Conservation (phyloP, 495 filamentous ascomycete species). For the Parathielavia hyrcaniae region DNA sequence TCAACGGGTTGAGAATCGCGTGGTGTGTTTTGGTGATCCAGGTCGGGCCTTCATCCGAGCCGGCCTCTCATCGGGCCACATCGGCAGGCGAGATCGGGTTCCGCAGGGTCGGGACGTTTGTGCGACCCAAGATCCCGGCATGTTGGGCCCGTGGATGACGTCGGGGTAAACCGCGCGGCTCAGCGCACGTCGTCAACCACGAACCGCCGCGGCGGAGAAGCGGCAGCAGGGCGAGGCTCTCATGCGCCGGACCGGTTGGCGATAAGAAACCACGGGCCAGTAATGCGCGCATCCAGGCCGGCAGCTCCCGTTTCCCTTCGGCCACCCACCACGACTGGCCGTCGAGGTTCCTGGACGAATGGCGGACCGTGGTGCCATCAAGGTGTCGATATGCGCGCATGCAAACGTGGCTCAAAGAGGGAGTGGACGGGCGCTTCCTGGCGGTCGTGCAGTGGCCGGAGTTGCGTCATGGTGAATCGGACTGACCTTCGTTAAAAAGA, state of each 20-base stretch:
- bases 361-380: neutral
- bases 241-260: neutral
- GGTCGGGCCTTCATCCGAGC: neutral
- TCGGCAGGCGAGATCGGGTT: neutral
- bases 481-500: constrained; percentile 24
- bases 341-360: neutral
- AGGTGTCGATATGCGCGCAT: constrained; percentile 2
- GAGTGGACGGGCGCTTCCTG: neutral
- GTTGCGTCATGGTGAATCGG: neutral
- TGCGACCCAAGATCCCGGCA: constrained; percentile 9
- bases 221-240: neutral
- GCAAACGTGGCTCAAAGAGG: constrained; percentile 12
- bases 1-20: neutral
- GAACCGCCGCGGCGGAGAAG: neutral
- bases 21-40: neutral
- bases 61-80: neutral
- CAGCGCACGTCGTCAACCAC: neutral
- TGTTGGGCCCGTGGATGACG: neutral
- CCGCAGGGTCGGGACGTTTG: constrained; percentile 4
- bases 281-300: constrained; percentile 3
- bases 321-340: neutral
- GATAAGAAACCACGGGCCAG: neutral
- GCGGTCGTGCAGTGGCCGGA: neutral
- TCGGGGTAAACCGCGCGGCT: neutral
- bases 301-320: neutral